Percentiles rank a stretch among this genome's conserved stretches.
phyloP scores from a whole-genome alignment of 345 rosid species.

The Eucalyptus fibrosa region DNA sequence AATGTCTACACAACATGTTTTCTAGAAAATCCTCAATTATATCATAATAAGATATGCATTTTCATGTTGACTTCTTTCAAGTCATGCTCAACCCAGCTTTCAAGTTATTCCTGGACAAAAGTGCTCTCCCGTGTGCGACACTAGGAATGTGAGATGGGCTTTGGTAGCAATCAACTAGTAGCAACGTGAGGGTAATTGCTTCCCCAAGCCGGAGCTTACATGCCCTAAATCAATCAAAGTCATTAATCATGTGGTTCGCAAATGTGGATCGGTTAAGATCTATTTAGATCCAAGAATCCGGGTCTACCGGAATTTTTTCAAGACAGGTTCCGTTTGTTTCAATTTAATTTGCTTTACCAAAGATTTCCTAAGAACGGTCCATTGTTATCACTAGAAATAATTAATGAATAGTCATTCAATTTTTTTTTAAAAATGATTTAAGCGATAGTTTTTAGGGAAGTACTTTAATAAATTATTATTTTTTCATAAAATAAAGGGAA shows the following conservation, averaged over 20 bases:
- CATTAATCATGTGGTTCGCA: neutral
- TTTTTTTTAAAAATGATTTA: neutral
- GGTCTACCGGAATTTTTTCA: neutral
- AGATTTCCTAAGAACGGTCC: too few species aligned
- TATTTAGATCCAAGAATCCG: neutral
- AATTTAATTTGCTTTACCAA: too few species aligned
- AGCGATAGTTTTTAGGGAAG: neutral
- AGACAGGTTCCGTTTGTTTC: too few species aligned
- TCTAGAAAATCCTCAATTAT: neutral
- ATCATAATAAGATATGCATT: neutral
- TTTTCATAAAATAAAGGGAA: neutral
- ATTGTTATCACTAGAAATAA: too few species aligned
- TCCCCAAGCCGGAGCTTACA: neutral
- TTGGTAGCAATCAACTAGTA: neutral
- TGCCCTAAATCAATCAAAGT: accelerated
- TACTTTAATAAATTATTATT: too few species aligned
- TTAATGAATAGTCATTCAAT: neutral
- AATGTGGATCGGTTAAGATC: neutral
- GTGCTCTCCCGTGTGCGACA: too few species aligned
- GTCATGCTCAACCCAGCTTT: neutral
- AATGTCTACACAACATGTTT: neutral
- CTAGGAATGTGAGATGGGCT: neutral
- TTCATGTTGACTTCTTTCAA: too few species aligned
- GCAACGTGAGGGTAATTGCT: neutral
- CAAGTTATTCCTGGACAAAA: neutral